Conservation (phyloP, 2,329 filamentous ascomycete genomes). For the Pseudopithomyces maydicus region DNA sequence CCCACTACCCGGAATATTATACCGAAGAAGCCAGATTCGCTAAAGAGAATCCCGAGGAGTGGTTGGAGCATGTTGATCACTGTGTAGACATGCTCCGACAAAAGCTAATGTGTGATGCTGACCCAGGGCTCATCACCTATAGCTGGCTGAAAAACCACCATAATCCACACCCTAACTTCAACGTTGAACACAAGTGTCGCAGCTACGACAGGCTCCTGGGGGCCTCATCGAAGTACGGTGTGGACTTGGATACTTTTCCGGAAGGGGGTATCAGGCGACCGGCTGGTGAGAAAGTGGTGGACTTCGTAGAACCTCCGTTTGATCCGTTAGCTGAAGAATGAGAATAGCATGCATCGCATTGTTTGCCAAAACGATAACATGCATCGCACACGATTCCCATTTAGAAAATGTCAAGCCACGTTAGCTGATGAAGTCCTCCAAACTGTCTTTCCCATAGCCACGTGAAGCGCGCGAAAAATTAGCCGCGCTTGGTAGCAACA, state of each 20-base stretch:
- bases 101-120: constrained; percentile 16
- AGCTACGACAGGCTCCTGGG: constrained; percentile 4
- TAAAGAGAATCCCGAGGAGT: constrained; percentile 2
- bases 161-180: constrained; percentile 13
- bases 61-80: constrained; percentile 11
- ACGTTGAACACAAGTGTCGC: constrained; percentile 11
- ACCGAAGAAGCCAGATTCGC: constrained; percentile 7
- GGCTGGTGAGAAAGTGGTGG: constrained; percentile 1
- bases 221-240: not conserved
- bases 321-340: constrained; percentile 6
- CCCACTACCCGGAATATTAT: constrained; percentile 8
- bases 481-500: not conserved
- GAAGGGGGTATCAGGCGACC: constrained; percentile 6
- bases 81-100: constrained; percentile 15
- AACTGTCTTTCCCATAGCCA: not conserved
- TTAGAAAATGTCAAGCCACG: not conserved
- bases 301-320: constrained; percentile 9
- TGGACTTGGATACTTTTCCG: not conserved
- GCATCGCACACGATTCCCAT: not conserved
- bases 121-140: constrained; percentile 12
- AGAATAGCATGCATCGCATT: not conserved
- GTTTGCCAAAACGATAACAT: not conserved
- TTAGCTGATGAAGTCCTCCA: not conserved
- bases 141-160: constrained; percentile 12
- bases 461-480: not conserved